Evolutionary conservation across 1,139 yeast species (phyloP).

Genomic region (Debaryomyces subglobosus): DNA sequence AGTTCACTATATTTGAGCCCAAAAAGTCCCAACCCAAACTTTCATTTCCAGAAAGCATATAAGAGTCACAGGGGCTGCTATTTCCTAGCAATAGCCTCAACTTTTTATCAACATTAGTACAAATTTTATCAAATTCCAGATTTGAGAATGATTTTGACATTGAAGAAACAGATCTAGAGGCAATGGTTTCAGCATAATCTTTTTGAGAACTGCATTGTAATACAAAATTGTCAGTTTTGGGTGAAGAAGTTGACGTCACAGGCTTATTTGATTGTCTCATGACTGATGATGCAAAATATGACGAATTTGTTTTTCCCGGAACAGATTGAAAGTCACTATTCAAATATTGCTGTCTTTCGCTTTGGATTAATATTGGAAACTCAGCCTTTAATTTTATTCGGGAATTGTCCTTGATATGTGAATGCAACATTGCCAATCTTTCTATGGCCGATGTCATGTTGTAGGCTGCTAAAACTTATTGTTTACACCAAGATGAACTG

Average conservation of each 20-base stretch:
- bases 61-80: conserved; percentile 8
- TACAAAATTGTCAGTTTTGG: neutral
- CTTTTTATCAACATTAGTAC: conserved; percentile 6
- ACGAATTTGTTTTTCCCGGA: neutral
- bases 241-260: neutral
- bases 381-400: conserved; percentile 15
- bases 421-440: conserved; percentile 23
- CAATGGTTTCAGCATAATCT: neutral
- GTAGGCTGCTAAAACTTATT: conserved; percentile 6
- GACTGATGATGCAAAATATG: conserved; percentile 1
- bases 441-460: conserved; percentile 11
- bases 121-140: conserved; percentile 8
- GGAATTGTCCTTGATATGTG: conserved; percentile 18
- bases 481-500: neutral
- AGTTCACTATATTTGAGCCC: conserved; percentile 9
- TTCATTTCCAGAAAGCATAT: conserved; percentile 9
- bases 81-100: conserved; percentile 9
- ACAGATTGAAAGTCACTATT: conserved; percentile 2
- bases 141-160: conserved; percentile 9
- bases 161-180: conserved; percentile 1
- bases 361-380: conserved; percentile 21
- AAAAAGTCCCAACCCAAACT: conserved; percentile 12
- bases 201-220: neutral
- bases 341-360: conserved; percentile 18
- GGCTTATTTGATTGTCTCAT: neutral